These are phyloP conservation scores for Cucurbita ficifolia DNA, from an alignment of 306 rosid genomes.

Conservation along the genomic window DNA sequence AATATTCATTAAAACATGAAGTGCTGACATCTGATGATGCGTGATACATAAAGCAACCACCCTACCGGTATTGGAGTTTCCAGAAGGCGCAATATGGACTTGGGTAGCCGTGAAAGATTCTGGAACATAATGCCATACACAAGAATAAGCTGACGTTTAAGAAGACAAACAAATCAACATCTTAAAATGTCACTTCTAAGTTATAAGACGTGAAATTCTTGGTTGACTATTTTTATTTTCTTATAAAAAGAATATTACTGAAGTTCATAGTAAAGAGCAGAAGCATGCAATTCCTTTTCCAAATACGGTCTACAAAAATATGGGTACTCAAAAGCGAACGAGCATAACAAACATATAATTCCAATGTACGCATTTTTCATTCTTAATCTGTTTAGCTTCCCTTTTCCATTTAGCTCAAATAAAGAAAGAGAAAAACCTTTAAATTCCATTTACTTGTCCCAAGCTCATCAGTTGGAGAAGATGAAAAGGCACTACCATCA, in stretches of 20 bases:
- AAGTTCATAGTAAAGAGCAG: not conserved
- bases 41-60: not conserved
- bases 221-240: not conserved
- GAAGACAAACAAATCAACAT: not conserved
- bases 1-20: constrained; percentile 6
- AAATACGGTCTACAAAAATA: not conserved
- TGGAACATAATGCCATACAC: not conserved
- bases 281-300: not conserved
- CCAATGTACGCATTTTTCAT: not conserved
- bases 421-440: constrained; percentile 36
- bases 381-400: not conserved
- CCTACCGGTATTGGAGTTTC: constrained; percentile 11
- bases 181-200: not conserved
- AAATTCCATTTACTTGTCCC: constrained; percentile 95
- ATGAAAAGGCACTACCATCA: constrained; percentile 96
- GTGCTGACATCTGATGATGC: not conserved
- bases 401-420: not conserved
- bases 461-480: constrained; percentile 75
- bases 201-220: not conserved
- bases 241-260: not conserved
- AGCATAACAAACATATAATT: not conserved
- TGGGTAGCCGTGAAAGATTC: constrained; percentile 4
- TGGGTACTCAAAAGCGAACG: not conserved
- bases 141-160: not conserved
- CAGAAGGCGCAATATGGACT: constrained; percentile 6